Conservation (phyloP, 805 yeast genomes). For the Spathaspora girioi region DNA sequence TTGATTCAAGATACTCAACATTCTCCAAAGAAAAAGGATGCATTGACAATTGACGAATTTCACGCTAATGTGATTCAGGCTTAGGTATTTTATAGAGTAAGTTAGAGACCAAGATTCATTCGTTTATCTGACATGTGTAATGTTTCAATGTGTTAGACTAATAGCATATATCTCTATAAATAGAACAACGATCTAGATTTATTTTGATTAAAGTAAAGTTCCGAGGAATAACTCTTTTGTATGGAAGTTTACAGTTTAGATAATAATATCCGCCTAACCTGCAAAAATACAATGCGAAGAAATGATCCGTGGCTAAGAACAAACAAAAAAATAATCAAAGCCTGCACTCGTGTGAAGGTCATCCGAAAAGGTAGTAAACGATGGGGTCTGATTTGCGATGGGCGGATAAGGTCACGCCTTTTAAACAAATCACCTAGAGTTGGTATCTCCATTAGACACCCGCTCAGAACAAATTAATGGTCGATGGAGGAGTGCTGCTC, state of each 20-base stretch:
- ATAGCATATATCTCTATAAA: not conserved
- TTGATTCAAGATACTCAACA: conserved; percentile 49
- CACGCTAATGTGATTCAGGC: conserved; percentile 5
- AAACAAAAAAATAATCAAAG: not conserved
- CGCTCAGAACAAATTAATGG: not conserved
- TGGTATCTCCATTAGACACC: too few species aligned
- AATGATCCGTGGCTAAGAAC: not conserved
- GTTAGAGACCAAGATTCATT: not conserved
- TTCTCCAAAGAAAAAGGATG: conserved; percentile 21
- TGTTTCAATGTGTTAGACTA: not conserved
- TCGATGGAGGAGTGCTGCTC: not conserved
- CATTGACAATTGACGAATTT: conserved; percentile 1
- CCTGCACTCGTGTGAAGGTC: not conserved
- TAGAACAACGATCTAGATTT: not conserved
- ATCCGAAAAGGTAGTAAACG: not conserved
- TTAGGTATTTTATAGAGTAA: not conserved
- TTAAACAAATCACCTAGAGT: too few species aligned
- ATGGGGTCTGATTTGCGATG: not conserved
- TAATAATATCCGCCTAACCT: not conserved
- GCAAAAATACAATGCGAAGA: not conserved
- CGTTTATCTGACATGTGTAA: not conserved
- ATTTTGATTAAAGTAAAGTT: not conserved
- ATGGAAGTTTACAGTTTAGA: not conserved
- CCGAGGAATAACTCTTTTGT: not conserved
- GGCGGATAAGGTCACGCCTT: not conserved